These are phyloP conservation scores for Suhomyces kilbournensis DNA, from an alignment of 805 yeast species.

Conservation along the genomic window DNA sequence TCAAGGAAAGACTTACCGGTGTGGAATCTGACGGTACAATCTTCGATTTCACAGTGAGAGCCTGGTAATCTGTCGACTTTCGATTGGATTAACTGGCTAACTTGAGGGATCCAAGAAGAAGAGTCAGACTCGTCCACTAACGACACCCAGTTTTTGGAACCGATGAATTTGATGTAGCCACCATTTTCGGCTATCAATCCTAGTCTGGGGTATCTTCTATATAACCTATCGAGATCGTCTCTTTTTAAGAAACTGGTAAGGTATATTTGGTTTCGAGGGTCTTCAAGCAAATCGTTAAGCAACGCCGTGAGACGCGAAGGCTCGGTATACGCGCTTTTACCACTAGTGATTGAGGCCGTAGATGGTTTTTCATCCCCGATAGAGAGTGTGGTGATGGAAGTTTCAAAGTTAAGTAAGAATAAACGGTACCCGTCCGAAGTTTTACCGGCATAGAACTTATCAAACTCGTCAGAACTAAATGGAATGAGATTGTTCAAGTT, in stretches of 20 bases:
- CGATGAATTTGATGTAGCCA: conserved; percentile 62
- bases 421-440: conserved; percentile 38
- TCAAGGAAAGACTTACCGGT: conserved; percentile 65
- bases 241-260: conserved; percentile 65
- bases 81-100: conserved; percentile 52
- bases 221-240: conserved; percentile 62
- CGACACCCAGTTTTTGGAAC: conserved; percentile 56
- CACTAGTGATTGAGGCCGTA: conserved; percentile 22
- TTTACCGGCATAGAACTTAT: conserved; percentile 25
- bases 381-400: conserved; percentile 28
- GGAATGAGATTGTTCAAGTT: conserved; percentile 23
- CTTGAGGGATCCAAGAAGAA: conserved; percentile 56
- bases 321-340: conserved; percentile 42
- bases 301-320: conserved; percentile 57
- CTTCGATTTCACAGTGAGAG: conserved; percentile 66
- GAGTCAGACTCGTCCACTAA: conserved; percentile 51
- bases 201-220: conserved; percentile 61
- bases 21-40: conserved; percentile 72
- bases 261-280: conserved; percentile 65
- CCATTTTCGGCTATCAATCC: conserved; percentile 93
- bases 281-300: conserved; percentile 55
- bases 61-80: conserved; percentile 80
- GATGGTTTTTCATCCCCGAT: conserved; percentile 7
- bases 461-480: conserved; percentile 33
- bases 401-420: conserved; percentile 52